Conservation (phyloP, 2,329 filamentous ascomycete species). For the Tolypocladium endophyticum region DNA sequence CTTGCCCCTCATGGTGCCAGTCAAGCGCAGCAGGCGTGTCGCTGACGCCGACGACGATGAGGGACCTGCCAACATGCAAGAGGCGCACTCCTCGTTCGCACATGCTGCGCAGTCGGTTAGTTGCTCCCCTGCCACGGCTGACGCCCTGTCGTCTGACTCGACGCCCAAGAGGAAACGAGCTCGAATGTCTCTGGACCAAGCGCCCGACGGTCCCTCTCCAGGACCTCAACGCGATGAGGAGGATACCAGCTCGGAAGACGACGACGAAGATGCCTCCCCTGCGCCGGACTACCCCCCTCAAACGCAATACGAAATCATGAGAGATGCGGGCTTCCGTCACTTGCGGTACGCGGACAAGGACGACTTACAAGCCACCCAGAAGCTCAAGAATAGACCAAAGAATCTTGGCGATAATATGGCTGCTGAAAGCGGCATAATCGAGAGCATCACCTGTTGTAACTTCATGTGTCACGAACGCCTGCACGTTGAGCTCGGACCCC, state of each 20-base stretch:
- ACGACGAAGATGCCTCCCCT: conserved; percentile 17
- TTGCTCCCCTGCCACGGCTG: background rate
- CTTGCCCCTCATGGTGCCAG: conserved; percentile 14
- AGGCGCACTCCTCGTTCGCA: conserved; percentile 30
- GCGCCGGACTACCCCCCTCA: conserved; percentile 28
- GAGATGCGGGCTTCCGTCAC: conserved; percentile 49
- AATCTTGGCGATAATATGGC: conserved; percentile 57
- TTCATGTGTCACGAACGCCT: conserved; percentile 93
- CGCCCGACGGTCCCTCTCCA: conserved; percentile 6
- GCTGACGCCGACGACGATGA: conserved; percentile 17
- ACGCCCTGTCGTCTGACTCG: conserved; percentile 4
- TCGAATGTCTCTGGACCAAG: conserved; percentile 18
- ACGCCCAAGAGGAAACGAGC: conserved; percentile 19
- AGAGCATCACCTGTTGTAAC: conserved; percentile 77
- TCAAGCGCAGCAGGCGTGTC: conserved; percentile 29
- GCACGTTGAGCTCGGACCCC: conserved; percentile 73
- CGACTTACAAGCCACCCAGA: conserved; percentile 55
- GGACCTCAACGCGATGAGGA: conserved; percentile 9
- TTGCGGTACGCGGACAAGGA: conserved; percentile 45
- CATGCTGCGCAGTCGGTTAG: conserved; percentile 14
- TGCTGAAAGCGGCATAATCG: conserved; percentile 77
- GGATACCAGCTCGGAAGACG: conserved; percentile 17
- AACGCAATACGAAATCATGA: conserved; percentile 52
- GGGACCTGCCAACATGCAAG: conserved; percentile 22
- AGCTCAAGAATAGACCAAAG: conserved; percentile 39